A percentile compares a stretch with the other conserved stretches of the same genome.
These are phyloP conservation scores for Trichoderma atrobrunneum DNA, from an alignment of 2,329 filamentous ascomycete species.

Conservation along the genomic window DNA sequence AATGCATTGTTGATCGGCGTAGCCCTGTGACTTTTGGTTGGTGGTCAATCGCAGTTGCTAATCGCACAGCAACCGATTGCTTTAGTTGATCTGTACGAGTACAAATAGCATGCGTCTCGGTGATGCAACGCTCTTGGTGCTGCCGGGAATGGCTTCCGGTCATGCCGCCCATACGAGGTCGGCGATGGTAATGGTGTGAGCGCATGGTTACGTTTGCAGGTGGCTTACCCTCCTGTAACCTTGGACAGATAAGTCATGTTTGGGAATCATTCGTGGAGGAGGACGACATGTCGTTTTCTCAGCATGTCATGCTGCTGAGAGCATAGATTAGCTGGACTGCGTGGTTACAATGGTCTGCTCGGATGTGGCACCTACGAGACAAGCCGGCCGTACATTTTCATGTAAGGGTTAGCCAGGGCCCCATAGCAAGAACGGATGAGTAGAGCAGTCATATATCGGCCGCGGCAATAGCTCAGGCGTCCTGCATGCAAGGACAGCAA, in stretches of 20 bases:
- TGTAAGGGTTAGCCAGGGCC: background rate
- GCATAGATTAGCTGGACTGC: background rate
- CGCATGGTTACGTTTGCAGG: background rate
- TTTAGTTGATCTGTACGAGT: background rate
- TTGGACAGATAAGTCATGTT: background rate
- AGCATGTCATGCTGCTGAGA: background rate
- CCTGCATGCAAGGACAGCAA: slow-evolving; percentile 12
- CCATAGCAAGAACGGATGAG: background rate
- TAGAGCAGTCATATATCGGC: slow-evolving; percentile 11
- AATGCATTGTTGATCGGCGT: background rate
- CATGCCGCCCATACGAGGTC: background rate
- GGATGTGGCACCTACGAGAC: background rate
- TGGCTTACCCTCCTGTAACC: background rate
- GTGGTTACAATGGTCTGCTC: background rate
- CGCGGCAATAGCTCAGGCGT: background rate
- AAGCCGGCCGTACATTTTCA: background rate
- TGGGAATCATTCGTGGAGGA: background rate
- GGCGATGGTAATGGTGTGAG: background rate
- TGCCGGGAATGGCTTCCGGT: slow-evolving; percentile 10
- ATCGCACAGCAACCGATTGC: background rate
- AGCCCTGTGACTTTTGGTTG: background rate
- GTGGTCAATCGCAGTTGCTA: background rate
- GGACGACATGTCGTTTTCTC: slow-evolving; percentile 11
- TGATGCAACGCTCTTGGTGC: slow-evolving; percentile 4
- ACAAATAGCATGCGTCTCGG: background rate